Conservation (phyloP, 768 basidiomycete species). For the Polyporus arcularius region DNA sequence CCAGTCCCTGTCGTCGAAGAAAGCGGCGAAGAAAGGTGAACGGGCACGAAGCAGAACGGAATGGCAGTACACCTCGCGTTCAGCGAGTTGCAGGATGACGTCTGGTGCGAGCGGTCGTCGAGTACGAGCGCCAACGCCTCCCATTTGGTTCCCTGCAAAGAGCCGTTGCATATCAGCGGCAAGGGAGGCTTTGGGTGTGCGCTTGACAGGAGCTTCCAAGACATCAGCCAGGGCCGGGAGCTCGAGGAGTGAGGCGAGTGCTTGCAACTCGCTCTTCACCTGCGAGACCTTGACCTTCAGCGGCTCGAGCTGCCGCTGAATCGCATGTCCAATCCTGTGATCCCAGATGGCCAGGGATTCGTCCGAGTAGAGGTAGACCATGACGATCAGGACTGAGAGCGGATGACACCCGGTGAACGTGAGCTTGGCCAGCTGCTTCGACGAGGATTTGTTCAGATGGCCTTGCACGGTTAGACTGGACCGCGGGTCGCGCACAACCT, state of each 20-base stretch:
- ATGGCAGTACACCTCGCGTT: conserved; percentile 65
- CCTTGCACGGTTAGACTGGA: conserved; percentile 36
- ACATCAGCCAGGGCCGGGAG: conserved; percentile 55
- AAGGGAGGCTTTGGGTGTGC: conserved; percentile 49
- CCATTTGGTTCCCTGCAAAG: conserved; percentile 41
- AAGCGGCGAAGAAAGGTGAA: conserved; percentile 78
- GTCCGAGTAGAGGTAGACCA: conserved; percentile 90
- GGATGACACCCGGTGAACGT: conserved; percentile 58
- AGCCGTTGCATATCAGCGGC: conserved; percentile 50
- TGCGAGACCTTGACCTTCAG: conserved; percentile 44
- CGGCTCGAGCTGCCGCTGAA: conserved; percentile 41
- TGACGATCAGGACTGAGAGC: conserved; percentile 69
- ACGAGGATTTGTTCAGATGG: conserved; percentile 1
- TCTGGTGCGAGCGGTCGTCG: conserved; percentile 51
- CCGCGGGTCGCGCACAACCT: conserved; percentile 30
- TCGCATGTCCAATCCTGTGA: conserved; percentile 50
- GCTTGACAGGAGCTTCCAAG: conserved; percentile 64
- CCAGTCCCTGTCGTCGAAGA: conserved; percentile 87
- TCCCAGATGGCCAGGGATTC: conserved; percentile 85
- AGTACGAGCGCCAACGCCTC: not conserved
- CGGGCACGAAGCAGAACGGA: conserved; percentile 80
- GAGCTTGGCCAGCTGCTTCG: conserved; percentile 27
- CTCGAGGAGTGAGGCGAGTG: conserved; percentile 57
- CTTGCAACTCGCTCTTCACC: conserved; percentile 65
- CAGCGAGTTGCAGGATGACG: conserved; percentile 69